These are phyloP conservation scores for Ascosphaera pollenicola DNA, from an alignment of 2,329 filamentous ascomycete species.

Conservation along the genomic window DNA sequence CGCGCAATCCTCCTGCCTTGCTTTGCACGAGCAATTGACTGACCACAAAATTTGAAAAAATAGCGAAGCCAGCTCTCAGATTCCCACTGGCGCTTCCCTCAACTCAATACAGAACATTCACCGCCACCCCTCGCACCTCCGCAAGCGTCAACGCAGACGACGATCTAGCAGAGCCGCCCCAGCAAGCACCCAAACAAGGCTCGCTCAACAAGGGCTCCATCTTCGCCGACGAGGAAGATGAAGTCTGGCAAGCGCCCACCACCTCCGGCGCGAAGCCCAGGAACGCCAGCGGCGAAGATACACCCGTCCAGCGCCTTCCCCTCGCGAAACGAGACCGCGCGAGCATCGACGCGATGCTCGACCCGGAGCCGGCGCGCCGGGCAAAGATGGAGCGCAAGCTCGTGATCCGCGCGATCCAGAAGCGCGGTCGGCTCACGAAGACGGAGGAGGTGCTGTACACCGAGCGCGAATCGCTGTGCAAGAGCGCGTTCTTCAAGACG, in stretches of 20 bases:
- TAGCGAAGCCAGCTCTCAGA: no score
- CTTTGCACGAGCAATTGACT: no score
- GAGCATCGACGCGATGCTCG: conserved; percentile 40
- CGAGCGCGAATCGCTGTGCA: conserved; percentile 34
- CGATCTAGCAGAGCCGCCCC: no score
- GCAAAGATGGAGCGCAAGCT: conserved; percentile 64
- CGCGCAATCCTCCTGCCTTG: no score
- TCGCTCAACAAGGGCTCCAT: conserved; percentile 17
- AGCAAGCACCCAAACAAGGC: conserved; percentile 16
- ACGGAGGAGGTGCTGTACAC: conserved; percentile 45
- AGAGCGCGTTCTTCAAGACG: conserved; percentile 57
- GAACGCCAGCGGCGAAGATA: conserved; percentile 4
- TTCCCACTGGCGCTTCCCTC: no score
- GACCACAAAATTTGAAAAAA: no score
- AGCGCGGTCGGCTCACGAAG: conserved; percentile 42
- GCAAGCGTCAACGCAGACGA: no score
- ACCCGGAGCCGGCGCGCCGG: conserved; percentile 53
- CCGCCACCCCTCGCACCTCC: no score
- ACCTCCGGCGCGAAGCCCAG: conserved; percentile 6
- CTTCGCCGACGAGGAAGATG: conserved; percentile 17
- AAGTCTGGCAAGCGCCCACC: conserved; percentile 10
- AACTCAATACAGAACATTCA: no score
- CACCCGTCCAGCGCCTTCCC: conserved; percentile 3
- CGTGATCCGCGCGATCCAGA: conserved; percentile 52
- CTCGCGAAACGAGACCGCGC: conserved; percentile 22